A percentile compares a stretch with the other conserved stretches of the same genome.
Conservation (phyloP, 140 eudicot species). For the Ambrosia hybrid region DNA sequence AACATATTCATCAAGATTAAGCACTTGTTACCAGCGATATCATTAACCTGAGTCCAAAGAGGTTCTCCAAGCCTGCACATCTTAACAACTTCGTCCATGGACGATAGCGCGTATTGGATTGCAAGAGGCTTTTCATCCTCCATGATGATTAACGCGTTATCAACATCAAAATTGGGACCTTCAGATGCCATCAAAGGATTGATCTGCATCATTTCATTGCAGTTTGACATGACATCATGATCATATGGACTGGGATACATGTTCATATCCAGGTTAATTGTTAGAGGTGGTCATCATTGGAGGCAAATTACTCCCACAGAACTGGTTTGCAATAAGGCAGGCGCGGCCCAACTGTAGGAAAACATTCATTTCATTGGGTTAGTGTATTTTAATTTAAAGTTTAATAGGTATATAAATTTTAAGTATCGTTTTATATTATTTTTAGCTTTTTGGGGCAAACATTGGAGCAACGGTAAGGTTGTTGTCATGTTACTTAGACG, state of each 20-base stretch:
- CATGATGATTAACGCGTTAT: slow-evolving; percentile 44
- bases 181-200: slow-evolving; percentile 52
- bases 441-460: too few relatives aligned
- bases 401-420: not conserved
- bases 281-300: slow-evolving; percentile 34
- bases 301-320: slow-evolving; percentile 61
- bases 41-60: slow-evolving; percentile 55
- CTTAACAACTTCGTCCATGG: slow-evolving; percentile 64
- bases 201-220: slow-evolving; percentile 50
- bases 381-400: not conserved
- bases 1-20: slow-evolving; percentile 64
- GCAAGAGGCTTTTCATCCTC: slow-evolving; percentile 86
- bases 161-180: slow-evolving; percentile 40
- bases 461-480: too few relatives aligned
- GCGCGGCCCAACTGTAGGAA: slow-evolving; percentile 70
- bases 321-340: slow-evolving; percentile 61
- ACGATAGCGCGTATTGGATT: slow-evolving; percentile 64
- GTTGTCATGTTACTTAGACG: too few relatives aligned
- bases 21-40: slow-evolving; percentile 40
- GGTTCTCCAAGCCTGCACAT: slow-evolving; percentile 72
- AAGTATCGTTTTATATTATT: too few relatives aligned
- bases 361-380: not conserved
- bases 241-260: slow-evolving; percentile 68
- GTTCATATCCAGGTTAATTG: slow-evolving; percentile 66
- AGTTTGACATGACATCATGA: slow-evolving; percentile 39